Conservation (phyloP, 352 stramenopile genomes). For the Globisporangium solare region DNA sequence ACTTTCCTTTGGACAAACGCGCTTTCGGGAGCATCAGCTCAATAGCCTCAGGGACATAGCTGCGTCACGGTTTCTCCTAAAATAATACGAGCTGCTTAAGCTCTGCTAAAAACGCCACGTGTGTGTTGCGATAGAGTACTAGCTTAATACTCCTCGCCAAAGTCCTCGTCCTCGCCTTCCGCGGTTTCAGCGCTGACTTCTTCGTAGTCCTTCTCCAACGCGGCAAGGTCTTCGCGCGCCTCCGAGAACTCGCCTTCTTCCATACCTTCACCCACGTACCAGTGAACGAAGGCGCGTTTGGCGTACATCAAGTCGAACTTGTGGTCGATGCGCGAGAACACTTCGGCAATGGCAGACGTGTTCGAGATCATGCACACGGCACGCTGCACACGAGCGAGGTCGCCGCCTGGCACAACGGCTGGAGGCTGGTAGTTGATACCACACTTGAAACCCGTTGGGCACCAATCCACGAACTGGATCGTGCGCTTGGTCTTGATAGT, state of each 20-base stretch:
- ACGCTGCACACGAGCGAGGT: no score
- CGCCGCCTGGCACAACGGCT: no score
- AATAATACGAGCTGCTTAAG: no score
- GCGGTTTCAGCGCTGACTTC: constrained; percentile 34
- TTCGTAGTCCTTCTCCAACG: constrained; percentile 99
- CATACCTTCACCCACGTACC: constrained; percentile 99
- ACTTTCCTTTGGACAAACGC: no score
- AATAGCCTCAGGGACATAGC: no score
- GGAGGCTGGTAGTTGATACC: constrained; percentile 37
- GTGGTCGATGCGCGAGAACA: constrained; percentile 96
- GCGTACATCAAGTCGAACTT: constrained; percentile 99
- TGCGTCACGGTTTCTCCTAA: no score
- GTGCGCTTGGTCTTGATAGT: constrained; percentile 98
- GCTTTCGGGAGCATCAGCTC: no score
- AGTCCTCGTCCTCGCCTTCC: no score
- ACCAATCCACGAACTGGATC: constrained; percentile 99
- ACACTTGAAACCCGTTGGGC: constrained; percentile 97
- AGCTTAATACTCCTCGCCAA: no score
- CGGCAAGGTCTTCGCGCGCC: constrained; percentile 96
- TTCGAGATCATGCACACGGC: constrained; percentile 98
- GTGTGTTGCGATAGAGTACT: no score
- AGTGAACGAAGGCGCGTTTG: constrained; percentile 99
- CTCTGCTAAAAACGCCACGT: no score
- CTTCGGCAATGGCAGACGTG: constrained; percentile 97
- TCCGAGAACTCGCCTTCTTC: constrained; percentile 99